Conservation (phyloP, 208 protist species). For the Crithidia expoeki region DNA sequence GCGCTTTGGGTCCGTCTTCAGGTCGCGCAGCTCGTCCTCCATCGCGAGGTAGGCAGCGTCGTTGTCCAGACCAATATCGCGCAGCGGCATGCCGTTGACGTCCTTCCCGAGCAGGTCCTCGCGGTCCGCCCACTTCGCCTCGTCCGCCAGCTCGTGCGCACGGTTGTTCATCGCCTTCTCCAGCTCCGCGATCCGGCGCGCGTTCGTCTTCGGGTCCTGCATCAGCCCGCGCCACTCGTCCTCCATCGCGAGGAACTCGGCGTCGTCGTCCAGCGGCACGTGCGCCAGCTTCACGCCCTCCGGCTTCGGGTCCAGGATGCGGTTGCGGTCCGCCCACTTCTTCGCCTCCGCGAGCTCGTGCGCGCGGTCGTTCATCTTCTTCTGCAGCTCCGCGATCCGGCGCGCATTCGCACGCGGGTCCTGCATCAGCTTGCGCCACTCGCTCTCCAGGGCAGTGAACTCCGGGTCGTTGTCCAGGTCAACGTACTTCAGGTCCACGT, state of each 20-base stretch:
- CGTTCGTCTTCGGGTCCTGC: conserved; percentile 53
- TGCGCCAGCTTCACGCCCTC: no score
- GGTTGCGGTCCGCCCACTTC: no score
- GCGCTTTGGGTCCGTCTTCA: conserved; percentile 50
- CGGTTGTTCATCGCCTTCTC: conserved; percentile 67
- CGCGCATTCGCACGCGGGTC: no score
- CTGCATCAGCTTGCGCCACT: no score
- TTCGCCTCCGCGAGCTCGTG: no score
- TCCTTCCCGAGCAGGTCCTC: conserved; percentile 58
- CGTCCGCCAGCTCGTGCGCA: conserved; percentile 57
- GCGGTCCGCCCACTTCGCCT: conserved; percentile 63
- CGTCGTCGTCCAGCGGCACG: conserved; percentile 57
- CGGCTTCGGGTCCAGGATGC: no score
- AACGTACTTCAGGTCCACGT: no score
- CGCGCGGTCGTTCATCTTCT: no score
- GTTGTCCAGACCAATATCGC: conserved; percentile 57
- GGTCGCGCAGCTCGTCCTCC: conserved; percentile 45
- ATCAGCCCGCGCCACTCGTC: conserved; percentile 60
- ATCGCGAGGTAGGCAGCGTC: conserved; percentile 40
- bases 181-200: conserved; percentile 53
- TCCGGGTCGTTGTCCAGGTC: no score
- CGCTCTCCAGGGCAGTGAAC: no score
- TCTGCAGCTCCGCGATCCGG: no score
- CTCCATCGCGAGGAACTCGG: conserved; percentile 59
- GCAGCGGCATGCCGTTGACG: conserved; percentile 58